phyloP scores from a whole-genome alignment of 1,139 yeast genomes.

The Cylindricascospora bacillispora region DNA sequence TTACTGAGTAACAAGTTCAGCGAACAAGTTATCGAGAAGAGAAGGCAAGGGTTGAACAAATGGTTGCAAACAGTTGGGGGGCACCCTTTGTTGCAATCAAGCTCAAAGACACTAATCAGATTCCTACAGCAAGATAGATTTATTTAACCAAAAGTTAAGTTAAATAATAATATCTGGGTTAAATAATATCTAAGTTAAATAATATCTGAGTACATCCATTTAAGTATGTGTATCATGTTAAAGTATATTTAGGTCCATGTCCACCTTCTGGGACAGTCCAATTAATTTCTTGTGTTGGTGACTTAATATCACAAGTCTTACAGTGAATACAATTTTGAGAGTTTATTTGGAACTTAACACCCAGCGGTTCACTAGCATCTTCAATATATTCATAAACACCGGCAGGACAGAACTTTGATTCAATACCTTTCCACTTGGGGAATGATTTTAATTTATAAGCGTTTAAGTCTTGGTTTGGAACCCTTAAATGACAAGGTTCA shows the following conservation, averaged over 20 bases:
- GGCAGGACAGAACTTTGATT: conserved; percentile 91
- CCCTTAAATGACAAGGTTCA: conserved; percentile 76
- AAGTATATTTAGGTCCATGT: conserved; percentile 81
- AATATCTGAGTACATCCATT: not conserved
- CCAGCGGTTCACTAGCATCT: conserved; percentile 39
- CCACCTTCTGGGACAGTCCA: conserved; percentile 99
- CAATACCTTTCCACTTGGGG: conserved; percentile 75
- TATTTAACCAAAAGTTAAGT: conserved; percentile 3
- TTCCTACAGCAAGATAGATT: conserved; percentile 69
- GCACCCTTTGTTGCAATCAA: conserved; percentile 87
- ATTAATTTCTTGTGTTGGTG: conserved; percentile 82
- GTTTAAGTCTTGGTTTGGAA: conserved; percentile 58
- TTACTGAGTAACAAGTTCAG: conserved; percentile 56
- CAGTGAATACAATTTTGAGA: conserved; percentile 96
- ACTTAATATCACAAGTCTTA: conserved; percentile 95
- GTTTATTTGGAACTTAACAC: conserved; percentile 82
- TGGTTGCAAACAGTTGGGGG: conserved; percentile 77
- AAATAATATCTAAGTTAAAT: conserved; percentile 1
- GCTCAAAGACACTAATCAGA: conserved; percentile 67
- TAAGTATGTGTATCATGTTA: conserved; percentile 23
- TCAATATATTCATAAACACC: conserved; percentile 92
- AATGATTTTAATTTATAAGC: conserved; percentile 57
- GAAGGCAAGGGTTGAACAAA: conserved; percentile 74
- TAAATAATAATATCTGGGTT: conserved; percentile 2
- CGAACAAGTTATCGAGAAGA: conserved; percentile 70